phyloP scores from a whole-genome alignment of 257 asterid genomes.

The Catharanthus roseus region DNA sequence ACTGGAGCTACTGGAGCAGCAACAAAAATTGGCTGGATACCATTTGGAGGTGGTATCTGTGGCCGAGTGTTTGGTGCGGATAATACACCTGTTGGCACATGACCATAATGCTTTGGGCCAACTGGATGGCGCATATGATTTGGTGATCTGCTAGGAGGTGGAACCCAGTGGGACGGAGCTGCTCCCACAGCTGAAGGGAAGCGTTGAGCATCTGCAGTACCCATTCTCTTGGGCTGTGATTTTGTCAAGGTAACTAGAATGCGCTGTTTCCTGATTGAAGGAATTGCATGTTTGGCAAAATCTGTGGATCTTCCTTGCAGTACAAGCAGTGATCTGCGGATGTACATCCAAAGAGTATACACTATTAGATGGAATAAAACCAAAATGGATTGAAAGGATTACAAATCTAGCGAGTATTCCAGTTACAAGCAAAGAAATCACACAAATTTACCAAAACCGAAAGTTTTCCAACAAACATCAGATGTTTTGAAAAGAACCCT shows the following conservation, averaged over 20 bases:
- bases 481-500: not conserved
- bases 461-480: not conserved
- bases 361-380: not conserved
- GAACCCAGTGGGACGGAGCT: conserved; percentile 49
- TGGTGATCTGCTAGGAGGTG: conserved; percentile 55
- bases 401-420: not conserved
- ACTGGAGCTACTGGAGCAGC: conserved; percentile 41
- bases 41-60: conserved; percentile 37
- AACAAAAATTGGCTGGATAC: conserved; percentile 54
- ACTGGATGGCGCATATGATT: conserved; percentile 40
- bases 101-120: conserved; percentile 41
- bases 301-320: conserved; percentile 75
- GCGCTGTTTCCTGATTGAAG: conserved; percentile 58
- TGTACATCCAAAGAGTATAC: conserved; percentile 7
- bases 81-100: conserved; percentile 40
- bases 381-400: not conserved
- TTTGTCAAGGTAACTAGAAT: conserved; percentile 58
- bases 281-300: conserved; percentile 58
- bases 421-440: not conserved
- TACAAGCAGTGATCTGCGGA: conserved; percentile 55
- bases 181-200: conserved; percentile 27
- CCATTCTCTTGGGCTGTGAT: conserved; percentile 49
- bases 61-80: conserved; percentile 35
- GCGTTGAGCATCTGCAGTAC: conserved; percentile 28
- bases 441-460: not conserved